Evolutionary conservation across 371 early-diverging fungal genomes (phyloP).

Genomic region (Mortierella sp.): DNA sequence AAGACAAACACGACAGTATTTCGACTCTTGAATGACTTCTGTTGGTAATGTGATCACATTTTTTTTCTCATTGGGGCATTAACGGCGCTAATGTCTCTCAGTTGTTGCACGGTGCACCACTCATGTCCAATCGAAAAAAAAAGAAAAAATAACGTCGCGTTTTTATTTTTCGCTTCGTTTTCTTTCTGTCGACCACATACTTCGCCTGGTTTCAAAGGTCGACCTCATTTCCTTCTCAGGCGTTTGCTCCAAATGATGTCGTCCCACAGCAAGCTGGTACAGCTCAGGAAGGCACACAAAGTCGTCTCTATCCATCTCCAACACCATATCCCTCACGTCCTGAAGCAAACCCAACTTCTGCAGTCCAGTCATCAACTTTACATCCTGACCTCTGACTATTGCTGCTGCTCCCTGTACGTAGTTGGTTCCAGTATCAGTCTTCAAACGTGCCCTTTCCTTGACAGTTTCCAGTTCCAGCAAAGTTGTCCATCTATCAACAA

Average conservation of each 20-base stretch:
- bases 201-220: no score
- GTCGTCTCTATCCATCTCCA: neutral
- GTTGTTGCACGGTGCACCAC: no score
- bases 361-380: neutral
- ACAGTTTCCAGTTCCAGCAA: neutral
- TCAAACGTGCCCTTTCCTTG: neutral
- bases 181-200: no score
- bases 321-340: neutral
- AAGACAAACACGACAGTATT: no score
- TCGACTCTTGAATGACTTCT: no score
- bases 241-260: neutral
- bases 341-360: neutral
- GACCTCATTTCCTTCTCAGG: neutral
- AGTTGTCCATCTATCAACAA: neutral
- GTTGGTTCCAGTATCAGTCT: neutral
- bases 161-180: no score
- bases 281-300: slow-evolving; percentile 6
- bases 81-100: no score
- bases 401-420: neutral
- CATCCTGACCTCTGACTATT: neutral
- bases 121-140: no score
- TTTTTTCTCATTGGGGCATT: no score
- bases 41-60: no score
- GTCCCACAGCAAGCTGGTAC: neutral
- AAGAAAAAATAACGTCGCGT: no score